Base-by-base conservation (phyloP, 2,329 filamentous ascomycete genomes). In the Ophiosphaerella narmari region DNA sequence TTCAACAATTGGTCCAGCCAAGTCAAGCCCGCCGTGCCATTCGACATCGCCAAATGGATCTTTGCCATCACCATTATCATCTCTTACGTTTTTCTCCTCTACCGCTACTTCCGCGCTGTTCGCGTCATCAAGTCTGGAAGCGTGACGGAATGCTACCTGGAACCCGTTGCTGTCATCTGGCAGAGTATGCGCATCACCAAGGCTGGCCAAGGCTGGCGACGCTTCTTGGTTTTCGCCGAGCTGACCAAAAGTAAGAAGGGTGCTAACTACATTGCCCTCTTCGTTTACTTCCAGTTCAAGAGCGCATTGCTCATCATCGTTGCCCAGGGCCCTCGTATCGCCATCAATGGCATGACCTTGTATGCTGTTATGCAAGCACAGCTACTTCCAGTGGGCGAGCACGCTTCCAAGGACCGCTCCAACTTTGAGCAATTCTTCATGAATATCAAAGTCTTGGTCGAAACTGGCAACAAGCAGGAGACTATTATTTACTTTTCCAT, bases 171-270 rank as follows among this genome's bases (percentile, higher is more conserved):
- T 2, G 90, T 89, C 43, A 86, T 90, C 42, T 81, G 95, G 60
- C 90, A 97, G 73, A 91, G 88, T 75, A 84, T 91, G 67, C 85
- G 91, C n/a, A 71, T 88, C 50, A 88, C 87, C 32, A 80, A 74
- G 37, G 70, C 80, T 21, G 88, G 88, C 37, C 84, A 87, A 61
- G 94, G 94, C 29, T 99, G 87, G 84, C 88, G 86, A 64, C 83
- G 93, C 43, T 99, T 96, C 69, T 75, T 96, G n/a, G 91, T 97
- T 59, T 96, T 96, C 70, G 87, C 91, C 13, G 89, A 91, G 65
- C 77, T 97, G 70, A 96, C 92, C 11, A 94, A 93, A 76, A 91
- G 89, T 73, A 92, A 89, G 68, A 95, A 96, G 75, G 91, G 91
- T 14, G 87, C 87, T 49, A 91, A 96, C 71, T 96, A 96, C 65